Evolutionary conservation across 1,284 basidiomycete genomes (phyloP).

Genomic region (Lignosus rhinocerotis): DNA sequence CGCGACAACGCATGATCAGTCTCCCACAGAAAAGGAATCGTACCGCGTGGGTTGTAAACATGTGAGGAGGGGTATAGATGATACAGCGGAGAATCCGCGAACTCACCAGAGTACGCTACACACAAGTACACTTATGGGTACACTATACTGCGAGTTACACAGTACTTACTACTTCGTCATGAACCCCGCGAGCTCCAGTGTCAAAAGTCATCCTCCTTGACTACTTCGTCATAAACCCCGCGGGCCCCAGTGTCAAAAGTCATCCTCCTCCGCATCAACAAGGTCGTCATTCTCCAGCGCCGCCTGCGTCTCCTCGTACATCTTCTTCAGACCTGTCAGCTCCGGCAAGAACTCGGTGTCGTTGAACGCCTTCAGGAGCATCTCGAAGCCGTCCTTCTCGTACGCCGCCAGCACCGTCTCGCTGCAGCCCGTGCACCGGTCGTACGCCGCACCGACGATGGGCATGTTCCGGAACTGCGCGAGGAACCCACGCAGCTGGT

Average conservation of each 20-base stretch:
- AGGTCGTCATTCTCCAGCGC: slow-evolving; percentile 75
- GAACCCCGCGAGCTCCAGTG: no score
- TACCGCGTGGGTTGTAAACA: not conserved
- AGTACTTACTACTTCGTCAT: no score
- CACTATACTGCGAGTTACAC: no score
- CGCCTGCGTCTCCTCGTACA: slow-evolving; percentile 81
- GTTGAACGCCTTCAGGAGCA: slow-evolving; percentile 85
- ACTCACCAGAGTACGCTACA: no score
- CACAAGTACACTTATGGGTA: no score
- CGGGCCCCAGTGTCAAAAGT: slow-evolving; percentile 15
- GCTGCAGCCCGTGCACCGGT: slow-evolving; percentile 90
- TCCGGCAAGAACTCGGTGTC: slow-evolving; percentile 80
- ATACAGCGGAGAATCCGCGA: not conserved
- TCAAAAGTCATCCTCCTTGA: slow-evolving; percentile 39
- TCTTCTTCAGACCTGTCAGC: slow-evolving; percentile 83
- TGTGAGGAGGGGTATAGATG: not conserved
- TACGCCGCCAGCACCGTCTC: slow-evolving; percentile 73
- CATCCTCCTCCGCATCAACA: slow-evolving; percentile 63
- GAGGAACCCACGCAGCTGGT: slow-evolving; percentile 91
- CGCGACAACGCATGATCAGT: not conserved
- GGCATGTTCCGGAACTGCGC: slow-evolving; percentile 83
- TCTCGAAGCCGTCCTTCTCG: slow-evolving; percentile 71
- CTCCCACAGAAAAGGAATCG: not conserved
- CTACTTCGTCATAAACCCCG: no score
- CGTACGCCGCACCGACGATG: slow-evolving; percentile 85